Base-by-base conservation (phyloP, 352 stramenopile genomes). In the Phytopythium oedochilum region DNA sequence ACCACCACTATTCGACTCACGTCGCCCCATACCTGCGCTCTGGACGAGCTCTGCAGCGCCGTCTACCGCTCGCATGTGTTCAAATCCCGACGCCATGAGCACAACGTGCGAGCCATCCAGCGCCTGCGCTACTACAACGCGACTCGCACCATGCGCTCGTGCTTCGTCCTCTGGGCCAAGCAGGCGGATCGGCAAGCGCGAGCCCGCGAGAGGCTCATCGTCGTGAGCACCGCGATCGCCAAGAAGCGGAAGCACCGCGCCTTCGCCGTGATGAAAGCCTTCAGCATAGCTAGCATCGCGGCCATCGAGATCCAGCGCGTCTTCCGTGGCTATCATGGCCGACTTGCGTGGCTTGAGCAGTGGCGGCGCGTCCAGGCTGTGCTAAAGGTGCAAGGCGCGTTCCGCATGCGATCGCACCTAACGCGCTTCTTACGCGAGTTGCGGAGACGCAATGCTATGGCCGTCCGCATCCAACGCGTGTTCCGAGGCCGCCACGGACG, bases 371-470 rank as follows among this genome's bases (percentile, higher is more conserved):
- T 90, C 2, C 75, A 88, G 59, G 77, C 77, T 17, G 75, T 61
- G 3, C 53, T 87, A 39, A 55, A 47, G 59, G 77, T 90, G 28
- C 80, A 90, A 56, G 71, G 77, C 22, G 77, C 80, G 5, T 84
- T 82, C 62, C 80, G 80, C 14, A 81, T 81, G 67, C 80, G 77
- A 12, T 78, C 73, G 39, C 66, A 88, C 53, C 84, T 90, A 39
- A 60, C 70, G 26, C 57, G 55, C 29, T 79, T 78, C 52, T 22
- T 85, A 4, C 63, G 61, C 15, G 63, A 75, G 7, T n/a, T 86
- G 20, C 63, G 68, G 1, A 67, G 63, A 12, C 71, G 65, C 14
- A 63, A 83, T 32, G 60, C 70, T 14, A 60, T 78, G n/a, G 73
- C 73, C 3, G 82, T 88, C 14, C 71, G 67, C 28, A 66, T 90